Percentiles rank a stretch among this genome's conserved stretches.
phyloP scores from a whole-genome alignment of 2,329 filamentous ascomycete genomes.

The Phaeophleospora eucalypticola region DNA sequence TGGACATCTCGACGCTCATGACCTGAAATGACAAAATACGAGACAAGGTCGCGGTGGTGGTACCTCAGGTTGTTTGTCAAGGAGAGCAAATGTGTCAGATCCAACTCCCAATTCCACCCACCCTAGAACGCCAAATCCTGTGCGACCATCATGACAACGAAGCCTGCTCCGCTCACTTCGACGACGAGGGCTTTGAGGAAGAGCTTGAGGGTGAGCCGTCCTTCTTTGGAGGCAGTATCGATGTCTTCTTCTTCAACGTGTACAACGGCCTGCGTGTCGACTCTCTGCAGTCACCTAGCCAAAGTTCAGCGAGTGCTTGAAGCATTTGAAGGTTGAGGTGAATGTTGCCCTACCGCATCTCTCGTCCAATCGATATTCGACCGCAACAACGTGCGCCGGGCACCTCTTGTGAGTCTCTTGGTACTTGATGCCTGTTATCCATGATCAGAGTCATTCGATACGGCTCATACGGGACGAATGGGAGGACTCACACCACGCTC shows the following conservation, averaged over 20 bases:
- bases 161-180: slow-evolving; percentile 1
- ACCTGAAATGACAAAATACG: slow-evolving; percentile 3
- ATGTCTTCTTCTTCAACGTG: slow-evolving; percentile 17
- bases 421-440: slow-evolving; percentile 37
- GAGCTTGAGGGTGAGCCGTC: slow-evolving; percentile 4
- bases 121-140: neutral
- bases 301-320: too few relatives aligned
- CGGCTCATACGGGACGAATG: too few relatives aligned
- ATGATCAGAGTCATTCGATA: slow-evolving; percentile 2
- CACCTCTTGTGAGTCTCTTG: slow-evolving; percentile 54
- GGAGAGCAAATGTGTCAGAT: neutral
- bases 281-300: slow-evolving; percentile 20
- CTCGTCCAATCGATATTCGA: slow-evolving; percentile 48
- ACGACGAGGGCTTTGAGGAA: slow-evolving; percentile 1
- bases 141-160: neutral
- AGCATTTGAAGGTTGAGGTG: neutral
- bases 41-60: slow-evolving; percentile 3
- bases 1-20: neutral
- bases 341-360: slow-evolving; percentile 39
- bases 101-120: neutral
- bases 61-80: slow-evolving; percentile 4
- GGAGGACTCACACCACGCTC: slow-evolving; percentile 49
- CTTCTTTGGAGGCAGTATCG: slow-evolving; percentile 12
- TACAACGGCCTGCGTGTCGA: slow-evolving; percentile 12
- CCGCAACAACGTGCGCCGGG: slow-evolving; percentile 52